A percentile compares a stretch with the other conserved stretches of the same genome.
Conservation (phyloP, 257 asterid species). For the Coffea eugenioides region DNA sequence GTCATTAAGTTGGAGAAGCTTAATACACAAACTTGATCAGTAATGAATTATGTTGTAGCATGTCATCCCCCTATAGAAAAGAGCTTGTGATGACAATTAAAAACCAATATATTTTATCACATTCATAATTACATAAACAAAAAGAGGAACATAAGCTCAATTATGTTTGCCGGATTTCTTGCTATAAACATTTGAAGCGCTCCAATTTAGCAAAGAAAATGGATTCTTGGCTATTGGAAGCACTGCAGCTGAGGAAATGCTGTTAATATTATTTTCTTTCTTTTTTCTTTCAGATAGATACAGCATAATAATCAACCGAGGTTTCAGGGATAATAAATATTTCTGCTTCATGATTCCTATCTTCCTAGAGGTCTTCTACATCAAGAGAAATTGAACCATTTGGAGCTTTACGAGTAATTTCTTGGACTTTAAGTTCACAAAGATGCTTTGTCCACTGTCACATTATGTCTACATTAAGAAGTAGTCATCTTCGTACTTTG, state of each 20-base stretch:
- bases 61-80: background rate
- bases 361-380: background rate
- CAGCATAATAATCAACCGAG: background rate
- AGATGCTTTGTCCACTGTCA: background rate
- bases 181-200: background rate
- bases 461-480: background rate
- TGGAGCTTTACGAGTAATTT: background rate
- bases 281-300: background rate
- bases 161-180: background rate
- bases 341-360: background rate
- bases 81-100: too few species aligned
- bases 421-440: background rate
- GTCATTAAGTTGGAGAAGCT: too few species aligned
- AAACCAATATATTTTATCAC: background rate
- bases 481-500: background rate
- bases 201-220: background rate
- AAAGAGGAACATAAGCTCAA: background rate
- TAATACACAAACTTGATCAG: too few species aligned
- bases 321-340: background rate
- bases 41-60: background rate
- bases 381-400: background rate
- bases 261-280: background rate
- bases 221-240: background rate
- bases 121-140: background rate
- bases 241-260: background rate